Percentiles rank a stretch among this genome's conserved stretches.
Conservation (phyloP, 2,329 filamentous ascomycete species). For the Phaeosphaeriaceae sp. region DNA sequence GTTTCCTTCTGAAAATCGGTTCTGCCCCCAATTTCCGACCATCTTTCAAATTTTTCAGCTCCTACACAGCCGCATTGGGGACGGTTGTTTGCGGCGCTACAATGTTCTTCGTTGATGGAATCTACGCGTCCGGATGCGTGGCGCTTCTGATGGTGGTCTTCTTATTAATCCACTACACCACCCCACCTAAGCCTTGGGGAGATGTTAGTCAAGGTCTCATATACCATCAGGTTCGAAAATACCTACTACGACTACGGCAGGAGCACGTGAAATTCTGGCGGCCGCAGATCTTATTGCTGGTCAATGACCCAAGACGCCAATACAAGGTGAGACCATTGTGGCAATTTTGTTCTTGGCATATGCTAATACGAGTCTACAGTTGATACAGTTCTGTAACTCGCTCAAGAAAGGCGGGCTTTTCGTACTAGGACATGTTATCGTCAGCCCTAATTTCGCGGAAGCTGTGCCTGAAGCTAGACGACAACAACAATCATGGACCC, state of each 20-base stretch:
- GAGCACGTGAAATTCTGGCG: slow-evolving; percentile 96
- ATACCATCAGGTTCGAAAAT: slow-evolving; percentile 87
- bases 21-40: slow-evolving; percentile 89
- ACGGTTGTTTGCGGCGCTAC: slow-evolving; percentile 77
- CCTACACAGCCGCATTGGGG: slow-evolving; percentile 79
- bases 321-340: slow-evolving; percentile 60
- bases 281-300: slow-evolving; percentile 82
- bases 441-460: slow-evolving; percentile 79
- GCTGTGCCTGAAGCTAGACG: slow-evolving; percentile 81
- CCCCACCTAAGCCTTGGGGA: slow-evolving; percentile 86
- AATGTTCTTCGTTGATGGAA: slow-evolving; percentile 90
- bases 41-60: slow-evolving; percentile 88
- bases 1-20: slow-evolving; percentile 84
- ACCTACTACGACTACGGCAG: slow-evolving; percentile 79
- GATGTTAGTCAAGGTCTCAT: slow-evolving; percentile 90
- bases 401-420: slow-evolving; percentile 88
- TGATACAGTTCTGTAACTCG: slow-evolving; percentile 91
- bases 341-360: not conserved
- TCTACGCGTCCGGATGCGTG: slow-evolving; percentile 79
- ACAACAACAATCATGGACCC: slow-evolving; percentile 83
- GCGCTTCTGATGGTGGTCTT: slow-evolving; percentile 79
- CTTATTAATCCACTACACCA: slow-evolving; percentile 82
- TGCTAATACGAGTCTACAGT: slow-evolving; percentile 19
- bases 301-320: slow-evolving; percentile 82
- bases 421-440: slow-evolving; percentile 86